phyloP scores from a whole-genome alignment of 345 rosid genomes.

The Erucastrum elatum region DNA sequence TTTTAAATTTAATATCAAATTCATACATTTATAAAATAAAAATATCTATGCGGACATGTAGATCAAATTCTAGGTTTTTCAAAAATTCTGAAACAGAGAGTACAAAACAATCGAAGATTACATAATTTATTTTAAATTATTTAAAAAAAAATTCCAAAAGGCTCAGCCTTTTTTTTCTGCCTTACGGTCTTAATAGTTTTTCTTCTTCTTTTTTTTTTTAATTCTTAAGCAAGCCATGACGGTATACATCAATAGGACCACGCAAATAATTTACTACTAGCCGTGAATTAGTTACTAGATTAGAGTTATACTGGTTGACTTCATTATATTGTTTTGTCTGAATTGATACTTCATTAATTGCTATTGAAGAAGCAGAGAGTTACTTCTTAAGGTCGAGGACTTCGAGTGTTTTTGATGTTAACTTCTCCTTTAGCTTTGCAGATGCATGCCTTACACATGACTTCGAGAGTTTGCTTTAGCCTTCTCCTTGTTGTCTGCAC shows the following conservation, averaged over 20 bases:
- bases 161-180: not conserved
- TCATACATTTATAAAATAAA: not conserved
- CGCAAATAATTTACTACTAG: constrained; percentile 12
- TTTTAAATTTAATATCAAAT: not conserved
- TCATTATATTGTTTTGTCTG: constrained; percentile 6
- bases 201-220: too few species aligned
- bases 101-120: not conserved
- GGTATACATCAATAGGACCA: constrained; percentile 19
- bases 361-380: constrained; percentile 42
- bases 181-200: not conserved
- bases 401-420: constrained; percentile 58
- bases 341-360: not conserved
- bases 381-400: constrained; percentile 71
- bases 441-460: constrained; percentile 54
- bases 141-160: not conserved
- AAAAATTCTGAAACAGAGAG: not conserved
- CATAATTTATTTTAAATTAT: too few species aligned
- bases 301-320: not conserved
- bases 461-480: constrained; percentile 22
- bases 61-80: not conserved
- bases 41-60: not conserved
- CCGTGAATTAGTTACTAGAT: constrained; percentile 19
- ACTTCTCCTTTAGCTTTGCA: constrained; percentile 51
- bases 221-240: not conserved
- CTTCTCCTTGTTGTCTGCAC: constrained; percentile 46